phyloP scores from a whole-genome alignment of 2,329 filamentous ascomycete genomes.

The Hymenoscyphus fructigenus region DNA sequence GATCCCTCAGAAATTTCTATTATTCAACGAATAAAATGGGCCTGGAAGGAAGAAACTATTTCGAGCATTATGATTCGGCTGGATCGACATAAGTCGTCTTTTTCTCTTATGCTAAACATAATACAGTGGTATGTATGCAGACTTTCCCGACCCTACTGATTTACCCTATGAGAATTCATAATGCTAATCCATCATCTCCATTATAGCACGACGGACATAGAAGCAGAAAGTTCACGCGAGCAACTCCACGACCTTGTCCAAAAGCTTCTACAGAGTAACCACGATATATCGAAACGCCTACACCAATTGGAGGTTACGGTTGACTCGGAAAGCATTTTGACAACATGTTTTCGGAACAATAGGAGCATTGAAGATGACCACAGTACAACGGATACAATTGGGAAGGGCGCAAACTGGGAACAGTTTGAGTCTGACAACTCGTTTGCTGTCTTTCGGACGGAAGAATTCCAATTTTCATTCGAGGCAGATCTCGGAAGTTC shows the following conservation, averaged over 20 bases:
- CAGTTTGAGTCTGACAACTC: background rate
- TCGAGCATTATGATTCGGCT: background rate
- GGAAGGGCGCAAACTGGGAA: background rate
- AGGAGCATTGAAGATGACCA: background rate
- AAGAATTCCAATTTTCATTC: background rate
- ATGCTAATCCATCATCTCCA: background rate
- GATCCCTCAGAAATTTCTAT: background rate
- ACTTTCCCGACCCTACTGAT: background rate
- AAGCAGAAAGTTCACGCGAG: background rate
- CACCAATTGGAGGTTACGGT: background rate
- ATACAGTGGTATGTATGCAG: conserved; percentile 8
- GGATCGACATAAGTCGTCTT: conserved; percentile 12
- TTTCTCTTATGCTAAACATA: conserved; percentile 15
- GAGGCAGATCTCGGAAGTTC: conserved; percentile 5
- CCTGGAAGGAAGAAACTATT: background rate
- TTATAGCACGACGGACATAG: background rate
- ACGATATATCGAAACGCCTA: background rate
- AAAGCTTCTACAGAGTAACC: background rate
- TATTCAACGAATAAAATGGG: background rate
- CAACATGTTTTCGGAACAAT: background rate
- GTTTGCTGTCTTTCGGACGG: background rate
- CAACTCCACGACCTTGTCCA: background rate
- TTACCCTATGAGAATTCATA: no score
- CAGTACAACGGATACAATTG: background rate
- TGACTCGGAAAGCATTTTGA: background rate